Conservation (phyloP, 225 moss, liverwort and hornwort genomes). For the Marchantia paleacea region DNA sequence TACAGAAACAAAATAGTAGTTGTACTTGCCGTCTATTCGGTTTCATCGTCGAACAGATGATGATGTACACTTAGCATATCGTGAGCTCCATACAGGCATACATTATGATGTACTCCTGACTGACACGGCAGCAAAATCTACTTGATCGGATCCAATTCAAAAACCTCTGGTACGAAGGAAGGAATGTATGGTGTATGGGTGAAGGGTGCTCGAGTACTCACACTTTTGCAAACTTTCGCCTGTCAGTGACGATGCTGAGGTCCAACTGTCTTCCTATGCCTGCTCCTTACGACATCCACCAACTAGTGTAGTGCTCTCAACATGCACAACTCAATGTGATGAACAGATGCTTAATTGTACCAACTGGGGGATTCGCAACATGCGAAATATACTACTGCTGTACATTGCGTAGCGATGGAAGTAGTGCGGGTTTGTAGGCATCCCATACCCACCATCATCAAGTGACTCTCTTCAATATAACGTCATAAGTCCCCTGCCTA, state of each 20-base stretch:
- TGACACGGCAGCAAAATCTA: constrained; percentile 14
- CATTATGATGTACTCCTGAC: neutral
- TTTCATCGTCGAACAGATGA: no score
- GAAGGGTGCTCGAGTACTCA: neutral
- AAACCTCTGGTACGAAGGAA: neutral
- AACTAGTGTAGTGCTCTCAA: neutral
- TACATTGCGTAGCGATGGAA: neutral
- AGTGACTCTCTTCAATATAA: neutral
- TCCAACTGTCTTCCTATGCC: neutral
- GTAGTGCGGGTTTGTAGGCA: constrained; percentile 7
- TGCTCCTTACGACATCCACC: neutral
- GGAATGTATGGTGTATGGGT: neutral
- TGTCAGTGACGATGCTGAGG: neutral
- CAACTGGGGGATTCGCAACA: neutral
- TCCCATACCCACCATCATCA: constrained; percentile 4
- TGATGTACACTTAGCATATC: neutral
- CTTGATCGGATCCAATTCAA: constrained; percentile 9
- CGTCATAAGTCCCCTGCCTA: neutral
- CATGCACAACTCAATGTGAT: constrained; percentile 5
- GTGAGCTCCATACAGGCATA: no score
- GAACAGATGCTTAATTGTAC: constrained; percentile 6
- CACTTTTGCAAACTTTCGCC: neutral
- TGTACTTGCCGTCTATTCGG: no score
- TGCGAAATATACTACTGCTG: constrained; percentile 12
- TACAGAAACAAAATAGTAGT: no score